phyloP scores from a whole-genome alignment of 2,329 filamentous ascomycete species.

The Penicillium sp. region DNA sequence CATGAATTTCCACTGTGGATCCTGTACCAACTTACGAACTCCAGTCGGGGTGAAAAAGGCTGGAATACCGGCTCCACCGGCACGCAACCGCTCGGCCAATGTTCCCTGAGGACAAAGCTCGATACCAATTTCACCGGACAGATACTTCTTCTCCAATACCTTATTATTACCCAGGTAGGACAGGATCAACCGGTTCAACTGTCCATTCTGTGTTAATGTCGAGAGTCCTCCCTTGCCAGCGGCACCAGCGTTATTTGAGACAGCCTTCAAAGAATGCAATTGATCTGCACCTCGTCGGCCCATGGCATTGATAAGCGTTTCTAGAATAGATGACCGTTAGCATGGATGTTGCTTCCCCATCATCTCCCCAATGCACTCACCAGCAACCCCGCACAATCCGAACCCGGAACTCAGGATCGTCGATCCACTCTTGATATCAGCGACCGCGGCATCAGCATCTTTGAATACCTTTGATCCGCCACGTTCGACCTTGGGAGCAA shows the following conservation, averaged over 20 bases:
- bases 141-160: slow-evolving; percentile 69
- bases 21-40: slow-evolving; percentile 50
- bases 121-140: slow-evolving; percentile 71
- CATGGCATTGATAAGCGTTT: slow-evolving; percentile 71
- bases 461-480: slow-evolving; percentile 39
- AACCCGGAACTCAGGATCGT: slow-evolving; percentile 76
- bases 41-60: slow-evolving; percentile 80
- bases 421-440: slow-evolving; percentile 68
- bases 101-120: slow-evolving; percentile 73
- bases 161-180: slow-evolving; percentile 79
- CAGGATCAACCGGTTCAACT: slow-evolving; percentile 69
- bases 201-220: slow-evolving; percentile 66
- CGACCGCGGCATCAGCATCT: slow-evolving; percentile 62
- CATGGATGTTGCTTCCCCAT: background rate
- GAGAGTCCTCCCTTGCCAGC: slow-evolving; percentile 68
- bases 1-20: background rate
- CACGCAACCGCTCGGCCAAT: slow-evolving; percentile 56
- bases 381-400: slow-evolving; percentile 75
- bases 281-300: slow-evolving; percentile 58
- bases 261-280: slow-evolving; percentile 64
- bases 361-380: slow-evolving; percentile 39
- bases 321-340: slow-evolving; percentile 34
- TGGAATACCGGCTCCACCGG: slow-evolving; percentile 73
- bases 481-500: slow-evolving; percentile 31
- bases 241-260: slow-evolving; percentile 78